Evolutionary conservation across 1,139 yeast species (phyloP).

Genomic region (Hyphopichia wangnamkhiaoensis): DNA sequence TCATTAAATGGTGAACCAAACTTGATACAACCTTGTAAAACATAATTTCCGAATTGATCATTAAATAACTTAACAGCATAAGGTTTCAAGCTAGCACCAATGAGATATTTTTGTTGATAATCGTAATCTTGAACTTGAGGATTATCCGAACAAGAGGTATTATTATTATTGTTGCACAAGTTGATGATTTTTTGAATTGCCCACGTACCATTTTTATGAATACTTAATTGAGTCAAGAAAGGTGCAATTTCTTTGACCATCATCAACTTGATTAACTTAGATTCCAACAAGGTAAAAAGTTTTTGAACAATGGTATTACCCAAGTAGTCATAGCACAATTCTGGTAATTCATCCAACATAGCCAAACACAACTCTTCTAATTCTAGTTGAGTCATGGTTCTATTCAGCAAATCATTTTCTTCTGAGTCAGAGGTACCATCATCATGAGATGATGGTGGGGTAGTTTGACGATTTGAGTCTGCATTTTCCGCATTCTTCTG

Average conservation of each 20-base stretch:
- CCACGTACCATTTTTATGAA: slow-evolving; percentile 99
- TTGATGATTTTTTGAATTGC: slow-evolving; percentile 95
- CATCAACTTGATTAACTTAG: slow-evolving; percentile 71
- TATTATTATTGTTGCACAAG: slow-evolving; percentile 52
- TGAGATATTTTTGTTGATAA: slow-evolving; percentile 65
- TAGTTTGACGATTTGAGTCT: neutral
- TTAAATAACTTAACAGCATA: slow-evolving; percentile 83
- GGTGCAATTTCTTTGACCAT: slow-evolving; percentile 82
- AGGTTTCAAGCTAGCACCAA: slow-evolving; percentile 73
- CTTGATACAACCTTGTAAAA: slow-evolving; percentile 88
- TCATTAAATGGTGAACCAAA: slow-evolving; percentile 88
- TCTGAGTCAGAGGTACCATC: slow-evolving; percentile 10
- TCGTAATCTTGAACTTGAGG: slow-evolving; percentile 29
- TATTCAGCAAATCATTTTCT: slow-evolving; percentile 10
- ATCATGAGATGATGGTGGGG: slow-evolving; percentile 2
- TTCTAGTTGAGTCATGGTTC: slow-evolving; percentile 46
- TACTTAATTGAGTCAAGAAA: slow-evolving; percentile 85
- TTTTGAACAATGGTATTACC: slow-evolving; percentile 97
- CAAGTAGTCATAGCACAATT: slow-evolving; percentile 85
- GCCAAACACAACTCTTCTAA: slow-evolving; percentile 82
- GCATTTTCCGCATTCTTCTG: slow-evolving; percentile 4
- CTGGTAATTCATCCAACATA: slow-evolving; percentile 89
- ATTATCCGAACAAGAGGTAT: neutral
- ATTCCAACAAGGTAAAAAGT: slow-evolving; percentile 66
- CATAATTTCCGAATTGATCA: slow-evolving; percentile 97